phyloP scores from a whole-genome alignment of 2,329 filamentous ascomycete species.

The Stachybotrys chartarum region DNA sequence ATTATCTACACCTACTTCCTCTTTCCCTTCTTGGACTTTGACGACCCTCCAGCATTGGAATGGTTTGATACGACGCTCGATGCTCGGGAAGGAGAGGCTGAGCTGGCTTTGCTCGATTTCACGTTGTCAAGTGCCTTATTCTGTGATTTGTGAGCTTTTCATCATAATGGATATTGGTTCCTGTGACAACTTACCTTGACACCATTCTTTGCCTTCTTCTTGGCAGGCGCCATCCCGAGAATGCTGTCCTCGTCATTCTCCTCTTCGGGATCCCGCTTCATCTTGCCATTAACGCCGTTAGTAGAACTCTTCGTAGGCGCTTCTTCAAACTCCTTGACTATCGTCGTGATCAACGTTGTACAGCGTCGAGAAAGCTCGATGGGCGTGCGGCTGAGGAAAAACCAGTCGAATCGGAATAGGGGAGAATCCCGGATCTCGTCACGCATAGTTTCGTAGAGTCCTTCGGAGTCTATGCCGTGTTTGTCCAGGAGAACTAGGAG shows the following conservation, averaged over 20 bases:
- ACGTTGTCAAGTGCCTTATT: constrained; percentile 90
- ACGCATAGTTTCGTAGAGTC: constrained; percentile 88
- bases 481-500: constrained; percentile 87
- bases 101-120: constrained; percentile 73
- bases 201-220: constrained; percentile 89
- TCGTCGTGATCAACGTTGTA: constrained; percentile 87
- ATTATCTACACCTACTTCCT: constrained; percentile 17
- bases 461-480: constrained; percentile 85
- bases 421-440: constrained; percentile 94
- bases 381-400: constrained; percentile 91
- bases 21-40: constrained; percentile 38
- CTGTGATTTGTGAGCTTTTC: constrained; percentile 37
- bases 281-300: constrained; percentile 58
- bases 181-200: constrained; percentile 58
- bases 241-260: constrained; percentile 80
- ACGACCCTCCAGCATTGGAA: constrained; percentile 44
- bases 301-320: constrained; percentile 39
- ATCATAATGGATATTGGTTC: not conserved
- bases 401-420: constrained; percentile 98
- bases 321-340: constrained; percentile 90
- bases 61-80: constrained; percentile 78
- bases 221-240: constrained; percentile 73
- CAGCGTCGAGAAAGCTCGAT: constrained; percentile 88
- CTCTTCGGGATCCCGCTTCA: constrained; percentile 70
- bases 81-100: constrained; percentile 72